These are phyloP conservation scores for Colletotrichum tabaci DNA, from an alignment of 2,329 filamentous ascomycete species.

Conservation along the genomic window DNA sequence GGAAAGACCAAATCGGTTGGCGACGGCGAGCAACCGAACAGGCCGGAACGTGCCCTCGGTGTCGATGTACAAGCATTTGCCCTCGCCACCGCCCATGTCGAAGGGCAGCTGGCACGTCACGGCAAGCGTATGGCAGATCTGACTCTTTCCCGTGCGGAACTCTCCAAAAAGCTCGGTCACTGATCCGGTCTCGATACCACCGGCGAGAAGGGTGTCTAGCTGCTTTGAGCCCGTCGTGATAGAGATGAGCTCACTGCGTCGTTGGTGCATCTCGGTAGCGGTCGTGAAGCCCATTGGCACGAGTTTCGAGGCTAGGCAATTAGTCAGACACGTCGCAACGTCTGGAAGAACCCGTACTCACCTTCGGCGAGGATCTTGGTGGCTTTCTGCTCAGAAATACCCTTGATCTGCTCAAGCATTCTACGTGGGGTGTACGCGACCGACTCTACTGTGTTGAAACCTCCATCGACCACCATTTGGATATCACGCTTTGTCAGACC, in stretches of 20 bases:
- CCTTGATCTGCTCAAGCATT: constrained; percentile 93
- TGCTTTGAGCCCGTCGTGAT: constrained; percentile 99
- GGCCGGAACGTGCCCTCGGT: constrained; percentile 98
- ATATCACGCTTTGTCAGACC: constrained; percentile 96
- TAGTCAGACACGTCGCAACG: constrained; percentile 11
- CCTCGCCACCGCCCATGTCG: constrained; percentile 98
- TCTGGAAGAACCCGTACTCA: constrained; percentile 55
- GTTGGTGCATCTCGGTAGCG: constrained; percentile 98
- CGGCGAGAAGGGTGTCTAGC: constrained; percentile 92
- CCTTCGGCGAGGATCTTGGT: constrained; percentile 92
- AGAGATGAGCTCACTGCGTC: constrained; percentile 95
- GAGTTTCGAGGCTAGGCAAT: constrained; percentile 83
- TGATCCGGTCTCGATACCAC: constrained; percentile 95
- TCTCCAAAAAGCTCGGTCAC: constrained; percentile 99
- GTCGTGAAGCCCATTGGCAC: constrained; percentile 99
- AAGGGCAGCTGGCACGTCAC: constrained; percentile 98
- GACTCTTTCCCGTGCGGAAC: constrained; percentile 97
- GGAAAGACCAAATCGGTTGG: constrained; percentile 92
- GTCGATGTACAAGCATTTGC: constrained; percentile 98
- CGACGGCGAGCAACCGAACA: constrained; percentile 90
- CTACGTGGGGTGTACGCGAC: constrained; percentile 92
- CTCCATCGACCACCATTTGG: constrained; percentile 90
- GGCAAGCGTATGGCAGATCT: constrained; percentile 98
- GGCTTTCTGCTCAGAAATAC: constrained; percentile 97
- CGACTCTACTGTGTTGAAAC: constrained; percentile 95